Evolutionary conservation across 2,329 filamentous ascomycete genomes (phyloP).

Genomic region (Phyllosticta ampelicida): DNA sequence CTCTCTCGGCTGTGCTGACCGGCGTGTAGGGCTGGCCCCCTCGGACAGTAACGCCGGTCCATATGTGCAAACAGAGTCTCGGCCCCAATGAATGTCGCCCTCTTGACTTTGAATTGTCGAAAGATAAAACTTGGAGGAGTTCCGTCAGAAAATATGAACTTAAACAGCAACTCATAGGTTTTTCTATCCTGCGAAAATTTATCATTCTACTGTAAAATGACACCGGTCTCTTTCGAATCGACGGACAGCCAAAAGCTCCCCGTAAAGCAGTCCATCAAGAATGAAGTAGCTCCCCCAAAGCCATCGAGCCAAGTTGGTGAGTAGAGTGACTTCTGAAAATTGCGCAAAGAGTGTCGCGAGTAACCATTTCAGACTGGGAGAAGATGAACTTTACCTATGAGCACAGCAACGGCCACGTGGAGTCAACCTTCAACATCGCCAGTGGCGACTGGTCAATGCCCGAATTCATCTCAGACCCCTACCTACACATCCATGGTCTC

Average conservation of each 20-base stretch:
- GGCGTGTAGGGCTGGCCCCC: background rate
- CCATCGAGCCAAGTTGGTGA: background rate
- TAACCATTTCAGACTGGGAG: background rate
- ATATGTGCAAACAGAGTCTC: background rate
- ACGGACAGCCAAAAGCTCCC: background rate
- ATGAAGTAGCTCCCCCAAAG: background rate
- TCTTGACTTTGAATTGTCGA: background rate
- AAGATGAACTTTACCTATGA: constrained; percentile 20
- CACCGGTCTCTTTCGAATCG: background rate
- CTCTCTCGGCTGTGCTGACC: background rate
- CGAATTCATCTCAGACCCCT: constrained; percentile 13
- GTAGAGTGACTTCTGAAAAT: background rate
- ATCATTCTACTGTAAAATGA: background rate
- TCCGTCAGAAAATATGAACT: background rate
- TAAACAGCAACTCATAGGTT: background rate
- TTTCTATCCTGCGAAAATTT: background rate
- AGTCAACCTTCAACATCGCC: constrained; percentile 12
- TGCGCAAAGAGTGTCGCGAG: background rate
- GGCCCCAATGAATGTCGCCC: too few relatives aligned
- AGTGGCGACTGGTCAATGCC: constrained; percentile 14
- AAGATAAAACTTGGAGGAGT: background rate
- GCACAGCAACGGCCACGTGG: constrained; percentile 22
- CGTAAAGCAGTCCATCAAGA: background rate
- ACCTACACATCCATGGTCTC: constrained; percentile 16
- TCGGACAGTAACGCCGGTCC: background rate